phyloP scores from a whole-genome alignment of 495 filamentous ascomycete genomes.

The Penicillium pulvis region DNA sequence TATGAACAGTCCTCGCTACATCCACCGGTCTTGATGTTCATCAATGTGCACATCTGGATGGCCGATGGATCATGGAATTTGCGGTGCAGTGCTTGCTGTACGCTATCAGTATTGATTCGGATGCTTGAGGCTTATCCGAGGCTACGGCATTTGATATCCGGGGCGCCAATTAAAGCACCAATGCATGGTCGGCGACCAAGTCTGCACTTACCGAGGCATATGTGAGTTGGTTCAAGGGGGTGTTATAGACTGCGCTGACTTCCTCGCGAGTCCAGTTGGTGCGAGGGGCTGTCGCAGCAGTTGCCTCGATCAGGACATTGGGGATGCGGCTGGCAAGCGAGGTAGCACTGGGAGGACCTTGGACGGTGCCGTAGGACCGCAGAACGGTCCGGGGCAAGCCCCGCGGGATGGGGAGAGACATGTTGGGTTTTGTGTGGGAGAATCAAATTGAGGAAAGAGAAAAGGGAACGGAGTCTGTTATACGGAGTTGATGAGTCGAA shows the following conservation, averaged over 20 bases:
- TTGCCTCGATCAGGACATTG: slow-evolving; percentile 51
- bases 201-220: slow-evolving; percentile 64
- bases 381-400: slow-evolving; percentile 33
- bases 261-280: slow-evolving; percentile 79
- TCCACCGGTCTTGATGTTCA: slow-evolving; percentile 94
- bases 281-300: slow-evolving; percentile 57
- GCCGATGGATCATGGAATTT: slow-evolving; percentile 77
- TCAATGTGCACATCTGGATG: slow-evolving; percentile 86
- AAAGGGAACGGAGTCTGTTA: slow-evolving; percentile 9
- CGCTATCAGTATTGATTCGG: slow-evolving; percentile 4
- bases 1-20: slow-evolving; percentile 88
- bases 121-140: slow-evolving; percentile 4
- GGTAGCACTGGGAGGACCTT: slow-evolving; percentile 36
- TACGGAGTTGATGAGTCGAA: slow-evolving; percentile 2
- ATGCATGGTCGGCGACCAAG: neutral
- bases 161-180: neutral
- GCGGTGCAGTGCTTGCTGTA: slow-evolving; percentile 70
- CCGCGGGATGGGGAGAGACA: slow-evolving; percentile 35
- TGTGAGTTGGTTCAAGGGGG: slow-evolving; percentile 73
- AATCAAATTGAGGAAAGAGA: slow-evolving; percentile 5
- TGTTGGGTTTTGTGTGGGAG: slow-evolving; percentile 14
- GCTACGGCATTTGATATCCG: neutral
- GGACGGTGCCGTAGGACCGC: slow-evolving; percentile 48
- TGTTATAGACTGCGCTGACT: slow-evolving; percentile 73
- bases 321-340: slow-evolving; percentile 40